These are phyloP conservation scores for Neurospora sp. DNA, from an alignment of 495 filamentous ascomycete species.

Conservation along the genomic window DNA sequence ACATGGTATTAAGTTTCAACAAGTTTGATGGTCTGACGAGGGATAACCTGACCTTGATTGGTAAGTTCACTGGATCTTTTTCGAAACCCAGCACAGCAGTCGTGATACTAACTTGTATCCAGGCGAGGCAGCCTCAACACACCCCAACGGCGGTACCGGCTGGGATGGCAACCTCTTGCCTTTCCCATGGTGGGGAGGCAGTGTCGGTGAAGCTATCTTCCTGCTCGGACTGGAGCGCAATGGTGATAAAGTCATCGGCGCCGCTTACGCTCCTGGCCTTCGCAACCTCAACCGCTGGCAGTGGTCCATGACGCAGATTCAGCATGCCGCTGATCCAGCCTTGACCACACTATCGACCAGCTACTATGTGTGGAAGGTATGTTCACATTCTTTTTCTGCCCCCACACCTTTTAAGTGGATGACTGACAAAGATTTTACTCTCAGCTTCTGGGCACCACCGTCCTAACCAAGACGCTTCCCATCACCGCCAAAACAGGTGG, in stretches of 20 bases:
- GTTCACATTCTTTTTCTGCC: constrained; percentile 10
- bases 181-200: constrained; percentile 45
- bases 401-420: not conserved
- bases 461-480: constrained; percentile 46
- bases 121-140: constrained; percentile 49
- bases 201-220: constrained; percentile 56
- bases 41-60: constrained; percentile 21
- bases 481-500: constrained; percentile 30
- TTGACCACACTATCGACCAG: constrained; percentile 36
- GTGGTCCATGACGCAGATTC: constrained; percentile 35
- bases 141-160: constrained; percentile 36
- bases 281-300: constrained; percentile 34
- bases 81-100: not conserved
- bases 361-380: constrained; percentile 34
- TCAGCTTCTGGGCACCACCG: constrained; percentile 41
- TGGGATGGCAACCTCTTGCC: constrained; percentile 31
- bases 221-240: constrained; percentile 61
- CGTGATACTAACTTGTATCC: not conserved
- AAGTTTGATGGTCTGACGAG: constrained; percentile 35
- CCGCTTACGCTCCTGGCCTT: constrained; percentile 29
- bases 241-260: constrained; percentile 39
- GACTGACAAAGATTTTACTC: constrained; percentile 23
- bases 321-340: constrained; percentile 44
- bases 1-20: constrained; percentile 24
- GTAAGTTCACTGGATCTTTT: constrained; percentile 24